Conservation (phyloP, 768 basidiomycete genomes). For the Clavaria fumosa region DNA sequence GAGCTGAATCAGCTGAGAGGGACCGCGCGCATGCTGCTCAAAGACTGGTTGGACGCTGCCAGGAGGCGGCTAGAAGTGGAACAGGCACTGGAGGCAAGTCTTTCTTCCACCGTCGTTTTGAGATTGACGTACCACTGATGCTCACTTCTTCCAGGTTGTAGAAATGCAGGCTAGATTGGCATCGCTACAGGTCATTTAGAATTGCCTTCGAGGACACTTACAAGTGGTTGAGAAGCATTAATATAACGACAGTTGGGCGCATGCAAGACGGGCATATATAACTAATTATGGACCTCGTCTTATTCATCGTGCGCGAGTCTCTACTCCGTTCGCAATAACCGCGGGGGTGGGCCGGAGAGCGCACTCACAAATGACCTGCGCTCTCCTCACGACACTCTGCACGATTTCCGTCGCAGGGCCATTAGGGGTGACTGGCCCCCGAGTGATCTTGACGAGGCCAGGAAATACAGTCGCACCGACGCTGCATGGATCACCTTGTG, state of each 20-base stretch:
- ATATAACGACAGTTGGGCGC: no score
- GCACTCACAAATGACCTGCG: slow-evolving; percentile 81
- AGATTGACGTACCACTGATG: no score
- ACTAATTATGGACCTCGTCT: no score
- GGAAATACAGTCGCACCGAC: slow-evolving; percentile 83
- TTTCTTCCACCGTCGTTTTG: no score
- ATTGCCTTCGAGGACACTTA: not conserved
- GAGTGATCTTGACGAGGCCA: slow-evolving; percentile 69
- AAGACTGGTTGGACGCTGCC: slow-evolving; percentile 88
- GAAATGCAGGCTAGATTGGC: slow-evolving; percentile 74
- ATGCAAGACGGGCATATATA: no score
- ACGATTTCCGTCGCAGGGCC: slow-evolving; percentile 29
- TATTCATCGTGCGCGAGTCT: no score
- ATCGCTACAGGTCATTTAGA: slow-evolving; percentile 60
- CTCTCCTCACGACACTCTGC: slow-evolving; percentile 64
- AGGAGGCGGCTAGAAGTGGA: slow-evolving; percentile 77
- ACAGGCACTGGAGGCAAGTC: slow-evolving; percentile 72
- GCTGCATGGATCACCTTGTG: slow-evolving; percentile 53
- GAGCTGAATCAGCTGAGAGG: slow-evolving; percentile 87
- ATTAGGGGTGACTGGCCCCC: slow-evolving; percentile 20
- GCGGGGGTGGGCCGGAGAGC: slow-evolving; percentile 27
- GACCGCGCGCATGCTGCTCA: slow-evolving; percentile 52
- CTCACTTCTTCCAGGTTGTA: slow-evolving; percentile 51
- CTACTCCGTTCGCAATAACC: no score
- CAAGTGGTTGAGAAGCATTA: no score